Conservation (phyloP, 768 basidiomycete genomes). For the Crucibulum laeve region DNA sequence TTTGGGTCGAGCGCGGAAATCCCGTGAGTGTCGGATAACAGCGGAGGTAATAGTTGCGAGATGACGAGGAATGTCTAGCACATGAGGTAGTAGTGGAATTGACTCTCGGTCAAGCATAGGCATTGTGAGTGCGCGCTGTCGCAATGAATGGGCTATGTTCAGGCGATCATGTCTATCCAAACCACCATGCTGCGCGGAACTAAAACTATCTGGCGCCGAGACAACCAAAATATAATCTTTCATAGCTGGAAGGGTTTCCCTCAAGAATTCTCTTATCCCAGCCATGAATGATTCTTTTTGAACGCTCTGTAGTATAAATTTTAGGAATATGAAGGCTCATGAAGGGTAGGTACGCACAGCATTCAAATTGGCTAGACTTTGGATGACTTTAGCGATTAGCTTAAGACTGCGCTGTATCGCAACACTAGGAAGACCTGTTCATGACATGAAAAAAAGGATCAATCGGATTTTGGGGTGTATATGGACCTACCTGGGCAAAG, state of each 20-base stretch:
- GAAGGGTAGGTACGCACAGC: conserved; percentile 40
- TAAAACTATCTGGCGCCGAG: conserved; percentile 47
- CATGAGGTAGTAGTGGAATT: conserved; percentile 66
- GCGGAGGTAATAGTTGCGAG: conserved; percentile 73
- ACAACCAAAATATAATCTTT: conserved; percentile 72
- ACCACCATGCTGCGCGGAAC: conserved; percentile 19
- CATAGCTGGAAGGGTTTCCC: conserved; percentile 63
- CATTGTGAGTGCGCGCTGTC: conserved; percentile 53
- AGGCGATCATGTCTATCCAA: conserved; percentile 46
- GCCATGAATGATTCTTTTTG: conserved; percentile 84
- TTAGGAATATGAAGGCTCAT: not conserved
- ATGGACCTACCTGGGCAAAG: conserved; percentile 60
- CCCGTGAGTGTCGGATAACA: conserved; percentile 61
- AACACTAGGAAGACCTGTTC: conserved; percentile 59
- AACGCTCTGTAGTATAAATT: conserved; percentile 33
- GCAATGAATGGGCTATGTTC: conserved; percentile 49
- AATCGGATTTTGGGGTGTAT: not conserved
- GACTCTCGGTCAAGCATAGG: conserved; percentile 62
- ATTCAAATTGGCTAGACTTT: conserved; percentile 85
- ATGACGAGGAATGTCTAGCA: conserved; percentile 76
- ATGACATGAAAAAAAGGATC: conserved; percentile 3
- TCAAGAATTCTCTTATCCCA: conserved; percentile 69
- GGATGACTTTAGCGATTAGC: conserved; percentile 83
- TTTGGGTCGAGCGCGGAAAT: conserved; percentile 26
- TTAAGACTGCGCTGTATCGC: conserved; percentile 78